Base-by-base conservation (phyloP, 371 early-diverging fungal species). In the Syncephalastrum monosporum region DNA sequence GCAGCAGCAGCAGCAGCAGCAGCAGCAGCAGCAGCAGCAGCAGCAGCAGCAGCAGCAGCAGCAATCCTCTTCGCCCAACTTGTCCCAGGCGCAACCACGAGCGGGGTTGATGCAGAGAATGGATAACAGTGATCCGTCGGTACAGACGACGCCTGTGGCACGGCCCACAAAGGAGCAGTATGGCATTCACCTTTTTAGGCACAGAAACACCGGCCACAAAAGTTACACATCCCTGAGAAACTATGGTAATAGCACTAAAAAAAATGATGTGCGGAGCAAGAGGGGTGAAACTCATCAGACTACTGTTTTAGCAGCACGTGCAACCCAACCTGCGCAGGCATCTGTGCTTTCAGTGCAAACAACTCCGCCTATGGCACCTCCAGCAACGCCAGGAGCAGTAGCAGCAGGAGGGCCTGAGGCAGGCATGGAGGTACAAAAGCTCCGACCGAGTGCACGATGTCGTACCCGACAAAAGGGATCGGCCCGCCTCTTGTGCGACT, bases 401-500 rank as follows among this genome's bases (percentile, higher is more conserved):
- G 53, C 52, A 1, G 50, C 29, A 7, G 29, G 29, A 29, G 29
- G 29, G 3, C 4, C 29, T 6, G 6, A 29, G 7, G 29, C 29
- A 29, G 29, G 3, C 29, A 29, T 29, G 29, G 29, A 29, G 4
- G 29, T 7, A 29, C 29, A 29, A 29, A 29, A 29, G 29, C 29
- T 29, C 5, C 60, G 61, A 10, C 64, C 67, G 2, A 71, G 69
- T 0, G 60, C 61, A 8, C 68, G 64, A 38, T 57, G 53, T 12
- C 57, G 64, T 16, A 29, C 68, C 33, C 64, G 68, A 27, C 68
- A 62, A 47, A 60, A 61, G 47, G 61, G 69, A 19, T 70, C 68
- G 5, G 61, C 63, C 15, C 65, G 65, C 12, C 61, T 72, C n/a
- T 54, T 79, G 23, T 70, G 72, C 21, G 61, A 74, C 44, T 53